Percentiles rank a stretch among this genome's conserved stretches.
Conservation (phyloP, 1,284 basidiomycete species). For the Paramarasmius palmivorus region DNA sequence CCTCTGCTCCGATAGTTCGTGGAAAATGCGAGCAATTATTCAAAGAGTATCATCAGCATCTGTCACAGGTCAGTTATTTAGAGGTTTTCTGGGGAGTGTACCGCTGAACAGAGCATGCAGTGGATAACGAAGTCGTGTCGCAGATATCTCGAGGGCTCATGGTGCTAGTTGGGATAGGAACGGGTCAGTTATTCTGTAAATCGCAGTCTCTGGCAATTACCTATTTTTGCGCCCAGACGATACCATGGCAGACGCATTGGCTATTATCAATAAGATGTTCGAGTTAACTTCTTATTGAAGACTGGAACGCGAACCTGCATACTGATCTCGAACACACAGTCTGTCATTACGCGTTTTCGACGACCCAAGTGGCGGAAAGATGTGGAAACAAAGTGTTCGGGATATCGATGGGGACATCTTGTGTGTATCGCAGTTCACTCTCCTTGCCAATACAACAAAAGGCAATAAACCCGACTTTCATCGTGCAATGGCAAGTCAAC, state of each 20-base stretch:
- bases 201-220: conserved; percentile 18
- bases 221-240: conserved; percentile 68
- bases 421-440: conserved; percentile 91
- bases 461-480: conserved; percentile 92
- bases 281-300: conserved; percentile 15
- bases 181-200: conserved; percentile 70
- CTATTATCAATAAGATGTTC: conserved; percentile 82
- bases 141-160: conserved; percentile 82
- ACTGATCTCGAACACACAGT: conserved; percentile 33
- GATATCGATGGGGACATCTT: conserved; percentile 86
- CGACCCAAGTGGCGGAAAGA: conserved; percentile 53
- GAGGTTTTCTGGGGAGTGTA: conserved; percentile 9
- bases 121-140: conserved; percentile 72
- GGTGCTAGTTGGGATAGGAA: conserved; percentile 85
- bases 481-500: conserved; percentile 76
- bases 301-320: not conserved
- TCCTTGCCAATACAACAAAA: conserved; percentile 85
- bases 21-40: conserved; percentile 77
- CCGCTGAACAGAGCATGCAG: conserved; percentile 35
- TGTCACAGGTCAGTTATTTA: conserved; percentile 54
- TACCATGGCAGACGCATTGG: conserved; percentile 67
- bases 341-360: conserved; percentile 75
- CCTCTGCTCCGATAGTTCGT: too few species aligned
- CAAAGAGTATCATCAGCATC: conserved; percentile 78
- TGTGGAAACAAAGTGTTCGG: conserved; percentile 85